Percentiles rank a stretch among this genome's conserved stretches.
These are phyloP conservation scores for Fusarium azukiicola DNA, from an alignment of 2,329 filamentous ascomycete genomes.

Conservation along the genomic window DNA sequence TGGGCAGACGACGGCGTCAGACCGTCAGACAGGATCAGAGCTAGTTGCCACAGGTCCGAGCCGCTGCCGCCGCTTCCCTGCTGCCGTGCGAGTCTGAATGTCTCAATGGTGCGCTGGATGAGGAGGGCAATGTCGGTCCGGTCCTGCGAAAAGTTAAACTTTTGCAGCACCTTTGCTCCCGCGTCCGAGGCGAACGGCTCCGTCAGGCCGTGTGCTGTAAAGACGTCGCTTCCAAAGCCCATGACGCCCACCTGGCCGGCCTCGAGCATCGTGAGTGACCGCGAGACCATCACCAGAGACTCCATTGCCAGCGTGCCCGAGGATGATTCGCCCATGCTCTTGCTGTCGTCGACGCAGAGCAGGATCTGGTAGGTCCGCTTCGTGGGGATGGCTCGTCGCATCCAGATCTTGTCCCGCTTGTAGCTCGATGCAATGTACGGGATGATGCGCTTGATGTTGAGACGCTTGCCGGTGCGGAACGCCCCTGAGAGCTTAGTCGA, in stretches of 20 bases:
- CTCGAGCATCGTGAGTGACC: constrained; percentile 94
- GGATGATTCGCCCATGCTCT: constrained; percentile 92
- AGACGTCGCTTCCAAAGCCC: constrained; percentile 92
- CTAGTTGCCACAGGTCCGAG: constrained; percentile 95
- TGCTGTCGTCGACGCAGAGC: constrained; percentile 97
- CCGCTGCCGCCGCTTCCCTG: constrained; percentile 72
- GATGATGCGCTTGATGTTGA: constrained; percentile 99
- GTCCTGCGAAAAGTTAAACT: constrained; percentile 92
- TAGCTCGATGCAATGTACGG: constrained; percentile 99
- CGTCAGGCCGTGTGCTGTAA: constrained; percentile 92
- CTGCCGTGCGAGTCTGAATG: constrained; percentile 89
- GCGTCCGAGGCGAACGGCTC: constrained; percentile 88
- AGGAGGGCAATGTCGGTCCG: constrained; percentile 92
- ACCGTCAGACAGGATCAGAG: constrained; percentile 96
- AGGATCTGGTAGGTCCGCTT: constrained; percentile 99
- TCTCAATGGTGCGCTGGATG: constrained; percentile 87
- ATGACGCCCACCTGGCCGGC: constrained; percentile 96
- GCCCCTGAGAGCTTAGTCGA: constrained; percentile 98
- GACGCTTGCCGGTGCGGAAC: constrained; percentile 97
- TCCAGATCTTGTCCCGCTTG: constrained; percentile 99
- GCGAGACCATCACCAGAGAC: constrained; percentile 94
- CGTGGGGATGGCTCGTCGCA: constrained; percentile 93
- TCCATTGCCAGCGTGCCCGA: constrained; percentile 93
- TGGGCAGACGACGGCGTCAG: constrained; percentile 92
- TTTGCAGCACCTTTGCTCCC: constrained; percentile 90